Evolutionary conservation across 495 filamentous ascomycete species (phyloP).

Genomic region (Mytilinidion resinicola): DNA sequence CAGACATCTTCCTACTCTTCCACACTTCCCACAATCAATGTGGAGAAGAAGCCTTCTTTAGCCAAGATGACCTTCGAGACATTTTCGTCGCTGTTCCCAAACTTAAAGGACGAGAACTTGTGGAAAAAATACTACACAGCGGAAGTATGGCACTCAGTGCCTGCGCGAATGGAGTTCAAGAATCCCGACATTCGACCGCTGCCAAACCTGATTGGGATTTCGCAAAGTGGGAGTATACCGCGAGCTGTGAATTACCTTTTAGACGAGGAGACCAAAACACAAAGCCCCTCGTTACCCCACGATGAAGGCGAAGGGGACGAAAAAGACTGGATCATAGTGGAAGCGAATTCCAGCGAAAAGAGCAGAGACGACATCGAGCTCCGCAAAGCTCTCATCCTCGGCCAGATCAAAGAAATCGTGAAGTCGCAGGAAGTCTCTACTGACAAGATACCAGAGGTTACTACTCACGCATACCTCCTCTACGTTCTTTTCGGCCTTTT

Average conservation of each 20-base stretch:
- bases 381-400: too few relatives aligned
- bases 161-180: background rate
- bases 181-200: background rate
- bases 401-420: too few relatives aligned
- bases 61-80: background rate
- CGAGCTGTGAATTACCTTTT: background rate
- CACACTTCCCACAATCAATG: background rate
- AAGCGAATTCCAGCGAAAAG: background rate
- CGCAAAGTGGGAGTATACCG: background rate
- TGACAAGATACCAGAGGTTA: too few relatives aligned
- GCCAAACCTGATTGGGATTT: background rate
- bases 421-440: too few relatives aligned
- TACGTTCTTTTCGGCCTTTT: too few relatives aligned
- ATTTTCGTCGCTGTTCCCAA: background rate
- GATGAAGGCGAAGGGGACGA: background rate
- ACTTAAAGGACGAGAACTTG: background rate
- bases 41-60: background rate
- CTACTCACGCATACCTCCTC: too few relatives aligned
- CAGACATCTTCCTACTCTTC: background rate
- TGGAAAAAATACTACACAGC: background rate
- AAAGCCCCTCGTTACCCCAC: background rate
- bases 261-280: too few relatives aligned
- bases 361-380: background rate
- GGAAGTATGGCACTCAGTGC: background rate
- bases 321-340: background rate